Percentiles rank a stretch among this genome's conserved stretches.
Evolutionary conservation across 495 filamentous ascomycete species (phyloP).

Genomic region (Bathelium albidoporum): DNA sequence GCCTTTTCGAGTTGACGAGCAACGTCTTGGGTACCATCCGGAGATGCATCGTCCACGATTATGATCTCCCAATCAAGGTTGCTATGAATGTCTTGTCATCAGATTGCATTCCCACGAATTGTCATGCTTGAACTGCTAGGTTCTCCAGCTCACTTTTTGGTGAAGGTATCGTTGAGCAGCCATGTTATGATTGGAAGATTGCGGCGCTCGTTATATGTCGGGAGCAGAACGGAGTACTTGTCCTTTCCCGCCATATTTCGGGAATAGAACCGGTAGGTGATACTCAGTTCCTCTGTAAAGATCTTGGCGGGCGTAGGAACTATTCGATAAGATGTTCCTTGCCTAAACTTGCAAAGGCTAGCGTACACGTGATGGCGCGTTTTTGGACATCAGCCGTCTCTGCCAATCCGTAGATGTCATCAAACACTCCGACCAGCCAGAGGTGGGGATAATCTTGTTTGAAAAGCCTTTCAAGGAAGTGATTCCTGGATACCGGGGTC

Average conservation of each 20-base stretch:
- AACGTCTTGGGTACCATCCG: slow-evolving; percentile 85
- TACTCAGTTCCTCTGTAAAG: too few relatives aligned
- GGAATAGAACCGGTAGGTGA: not conserved
- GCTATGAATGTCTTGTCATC: slow-evolving; percentile 32
- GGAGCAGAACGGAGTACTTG: slow-evolving; percentile 95
- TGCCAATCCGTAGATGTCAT: not conserved
- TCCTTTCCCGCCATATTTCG: slow-evolving; percentile 40
- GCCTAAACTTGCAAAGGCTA: not conserved
- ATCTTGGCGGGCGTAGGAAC: too few relatives aligned
- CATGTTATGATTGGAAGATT: slow-evolving; percentile 94
- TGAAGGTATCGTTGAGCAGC: slow-evolving; percentile 85
- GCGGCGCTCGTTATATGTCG: slow-evolving; percentile 94
- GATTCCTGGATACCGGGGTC: too few relatives aligned
- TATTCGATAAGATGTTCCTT: not conserved
- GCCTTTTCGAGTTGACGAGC: slow-evolving; percentile 79
- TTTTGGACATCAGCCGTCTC: not conserved
- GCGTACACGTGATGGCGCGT: not conserved
- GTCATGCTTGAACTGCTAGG: not conserved
- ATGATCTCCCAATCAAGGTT: slow-evolving; percentile 96
- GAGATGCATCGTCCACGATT: slow-evolving; percentile 94
- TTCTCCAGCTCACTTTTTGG: slow-evolving; percentile 50
- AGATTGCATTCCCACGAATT: not conserved
- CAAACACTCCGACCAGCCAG: not conserved
- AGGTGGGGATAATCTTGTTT: not conserved
- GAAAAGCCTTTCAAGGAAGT: too few relatives aligned